Base-by-base conservation (phyloP, 352 stramenopile species). In the Pythium dissotocum region DNA sequence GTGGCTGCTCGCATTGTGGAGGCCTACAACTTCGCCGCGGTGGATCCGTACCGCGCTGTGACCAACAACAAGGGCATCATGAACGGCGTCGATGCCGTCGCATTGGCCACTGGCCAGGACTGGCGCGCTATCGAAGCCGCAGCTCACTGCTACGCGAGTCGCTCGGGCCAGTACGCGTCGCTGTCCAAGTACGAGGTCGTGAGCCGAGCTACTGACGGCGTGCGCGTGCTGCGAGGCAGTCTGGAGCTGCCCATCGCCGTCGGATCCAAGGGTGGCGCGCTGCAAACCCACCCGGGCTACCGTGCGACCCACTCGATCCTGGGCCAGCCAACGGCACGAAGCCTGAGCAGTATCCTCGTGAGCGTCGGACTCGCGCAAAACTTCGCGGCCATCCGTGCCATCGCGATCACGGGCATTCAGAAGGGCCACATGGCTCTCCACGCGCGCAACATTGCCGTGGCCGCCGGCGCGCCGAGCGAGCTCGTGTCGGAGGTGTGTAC, bases 1-100 rank as follows among this genome's bases (percentile, higher is more conserved):
- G 84, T 96, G n/a, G 87, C 85, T 0, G 66, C 72, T 60, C 82
- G 84, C 49, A 93, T 96, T 58, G 65, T 96, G 7, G 87, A 95
- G 53, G 88, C 88, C 6, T 94, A 89, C 79, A 90, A 91, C 66
- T 96, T 96, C 72, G 88, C 88, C 6, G 82, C 79, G 24, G 68
- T 92, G 24, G 88, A 96, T 44, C 88, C 88, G 48, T 96, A 87
- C 67, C 83, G 88, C 35, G 88, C 88, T 6, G 86, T 94, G 63
- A 96, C 88, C 36, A 88, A 96, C 75, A 96, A 96, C 80, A 96
- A 96, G 77, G 88, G 88, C 38, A 92, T 96, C 61, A 94, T 96
- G 83, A 96, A 96, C 64, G 88, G 87, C 44, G 77, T 96, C 16
- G 87, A 94, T 65, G 80, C 88, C 14, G 87, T 92, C 18, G 87